Conservation (phyloP, 2,329 filamentous ascomycete genomes). For the Sporothrix schenckii region DNA sequence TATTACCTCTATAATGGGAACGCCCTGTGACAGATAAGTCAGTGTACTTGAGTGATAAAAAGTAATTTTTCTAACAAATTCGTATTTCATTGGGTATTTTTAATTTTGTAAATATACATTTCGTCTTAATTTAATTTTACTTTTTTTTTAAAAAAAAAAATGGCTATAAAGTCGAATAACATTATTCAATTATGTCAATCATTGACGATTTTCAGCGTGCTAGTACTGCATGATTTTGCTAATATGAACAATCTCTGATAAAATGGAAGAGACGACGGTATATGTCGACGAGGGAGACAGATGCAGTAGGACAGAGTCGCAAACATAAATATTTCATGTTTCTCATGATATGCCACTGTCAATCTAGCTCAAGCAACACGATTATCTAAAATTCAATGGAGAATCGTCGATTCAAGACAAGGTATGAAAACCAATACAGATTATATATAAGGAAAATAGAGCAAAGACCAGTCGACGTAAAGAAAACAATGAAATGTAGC, state of each 20-base stretch:
- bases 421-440: conserved; percentile 21
- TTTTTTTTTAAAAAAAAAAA: neutral
- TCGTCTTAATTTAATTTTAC: neutral
- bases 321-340: neutral
- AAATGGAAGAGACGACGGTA: no score
- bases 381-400: neutral
- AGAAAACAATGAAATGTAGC: neutral
- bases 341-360: neutral
- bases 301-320: no score
- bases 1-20: neutral
- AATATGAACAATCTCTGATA: no score
- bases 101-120: no score
- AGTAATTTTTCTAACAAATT: no score
- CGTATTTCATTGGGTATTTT: no score
- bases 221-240: no score
- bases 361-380: neutral
- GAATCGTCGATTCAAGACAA: conserved; percentile 12
- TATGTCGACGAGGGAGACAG: no score
- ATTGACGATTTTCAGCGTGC: no score
- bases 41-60: no score
- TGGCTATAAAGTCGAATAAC: no score
- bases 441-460: conserved; percentile 25
- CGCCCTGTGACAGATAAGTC: no score
- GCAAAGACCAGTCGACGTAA: neutral
- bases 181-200: neutral